Evolutionary conservation across 495 filamentous ascomycete species (phyloP), one percentile per base, ranked within the genome.

Genomic region (Aspergillus campestris): DNA sequence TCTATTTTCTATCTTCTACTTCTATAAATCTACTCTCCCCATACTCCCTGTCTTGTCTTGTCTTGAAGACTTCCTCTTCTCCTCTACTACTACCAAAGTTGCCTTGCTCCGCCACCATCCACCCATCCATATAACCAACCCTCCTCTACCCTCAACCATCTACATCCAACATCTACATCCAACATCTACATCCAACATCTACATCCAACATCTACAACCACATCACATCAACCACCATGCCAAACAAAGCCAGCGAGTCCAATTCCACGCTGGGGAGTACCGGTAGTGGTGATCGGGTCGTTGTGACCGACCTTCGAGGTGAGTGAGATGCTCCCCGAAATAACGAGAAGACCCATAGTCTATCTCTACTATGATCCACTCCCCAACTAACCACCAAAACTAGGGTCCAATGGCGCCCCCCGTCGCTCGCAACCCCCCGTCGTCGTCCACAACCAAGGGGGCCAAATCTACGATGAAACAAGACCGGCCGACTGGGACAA

Each of bases 401-500:
- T 55, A 63, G 60, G 56, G 42, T 51, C 60, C 34, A 56, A 59
- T 52, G 34, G 49, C 30, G 45, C 36, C 38, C 51, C 56, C 29
- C 60, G 60, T 38, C 53, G 54, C 51, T 45, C 55, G 52, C 66
- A 68, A 57, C 60, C 65, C 14, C 59, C 61, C 14, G 67, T 70
- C 15, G 47, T 73, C 14, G 45, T 73, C 35, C 67, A 71, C 47
- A 71, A 73, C 55, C 60, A 64, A 51, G 67, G 68, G 39, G 70
- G 70, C 44, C 70, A 63, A 36, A 67, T 61, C 45, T 73, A 66
- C 55, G 70, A 73, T 47, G 68, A 73, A 45, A 73, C 66, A 12
- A 58, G 70, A 50, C 66, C 70, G 9, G 66, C 67, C 2, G 67
- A 68, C 47, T 71, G 67, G 70, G 70, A 73, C 55, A 70, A 70